Percentiles rank a stretch among this genome's conserved stretches.
Evolutionary conservation across 208 protist genomes (phyloP).

Genomic region (Lotmaria passim): DNA sequence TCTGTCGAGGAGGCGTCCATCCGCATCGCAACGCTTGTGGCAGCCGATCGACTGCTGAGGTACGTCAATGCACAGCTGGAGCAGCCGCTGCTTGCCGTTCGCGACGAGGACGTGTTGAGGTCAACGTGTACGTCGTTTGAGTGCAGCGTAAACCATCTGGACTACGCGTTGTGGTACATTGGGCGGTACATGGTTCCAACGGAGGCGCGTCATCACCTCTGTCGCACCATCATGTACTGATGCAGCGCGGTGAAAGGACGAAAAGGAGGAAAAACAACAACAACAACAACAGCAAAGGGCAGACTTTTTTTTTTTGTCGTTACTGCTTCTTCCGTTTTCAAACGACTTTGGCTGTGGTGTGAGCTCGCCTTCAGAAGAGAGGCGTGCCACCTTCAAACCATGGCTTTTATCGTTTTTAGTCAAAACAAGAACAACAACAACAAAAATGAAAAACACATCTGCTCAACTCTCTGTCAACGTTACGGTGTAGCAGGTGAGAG

Average conservation of each 20-base stretch:
- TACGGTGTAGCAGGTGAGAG: no score
- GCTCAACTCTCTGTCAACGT: no score
- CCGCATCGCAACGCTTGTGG: constrained; percentile 64
- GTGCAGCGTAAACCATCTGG: constrained; percentile 44
- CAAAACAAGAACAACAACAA: constrained; percentile 1
- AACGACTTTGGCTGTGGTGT: no score
- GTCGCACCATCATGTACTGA: constrained; percentile 73
- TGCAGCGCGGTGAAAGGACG: background rate
- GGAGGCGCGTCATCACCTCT: constrained; percentile 63
- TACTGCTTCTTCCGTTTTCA: background rate
- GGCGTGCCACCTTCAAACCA: no score
- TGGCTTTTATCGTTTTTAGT: background rate
- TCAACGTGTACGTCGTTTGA: no score
- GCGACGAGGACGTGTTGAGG: no score
- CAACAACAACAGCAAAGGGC: background rate
- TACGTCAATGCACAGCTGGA: constrained; percentile 29
- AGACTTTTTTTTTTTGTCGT: constrained; percentile 2
- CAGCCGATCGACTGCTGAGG: constrained; percentile 50
- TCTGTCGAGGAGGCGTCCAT: constrained; percentile 69
- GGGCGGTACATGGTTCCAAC: constrained; percentile 52
- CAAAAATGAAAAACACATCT: constrained; percentile 4
- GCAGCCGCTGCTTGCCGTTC: background rate
- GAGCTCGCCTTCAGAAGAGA: no score
- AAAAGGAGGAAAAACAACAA: background rate
- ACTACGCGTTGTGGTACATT: constrained; percentile 83